These are phyloP conservation scores for Pseudomonodictys pantanalensis DNA, from an alignment of 495 filamentous ascomycete species.

Conservation along the genomic window DNA sequence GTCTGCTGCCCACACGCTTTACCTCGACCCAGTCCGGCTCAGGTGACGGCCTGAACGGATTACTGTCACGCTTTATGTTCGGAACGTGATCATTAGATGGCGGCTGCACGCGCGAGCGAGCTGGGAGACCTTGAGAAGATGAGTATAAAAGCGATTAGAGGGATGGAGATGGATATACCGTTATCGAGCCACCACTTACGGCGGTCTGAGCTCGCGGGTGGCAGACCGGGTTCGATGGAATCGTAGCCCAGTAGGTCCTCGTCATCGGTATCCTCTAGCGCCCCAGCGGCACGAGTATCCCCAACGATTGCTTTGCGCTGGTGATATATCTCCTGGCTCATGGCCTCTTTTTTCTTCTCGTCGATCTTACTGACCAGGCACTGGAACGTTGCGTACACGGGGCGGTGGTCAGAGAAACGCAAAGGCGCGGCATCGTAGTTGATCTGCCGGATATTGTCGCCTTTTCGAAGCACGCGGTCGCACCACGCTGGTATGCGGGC, in stretches of 20 bases:
- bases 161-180: constrained; percentile 42
- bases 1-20: constrained; percentile 12
- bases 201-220: constrained; percentile 83
- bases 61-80: constrained; percentile 71
- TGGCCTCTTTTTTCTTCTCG: constrained; percentile 63
- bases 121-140: constrained; percentile 58
- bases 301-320: constrained; percentile 61
- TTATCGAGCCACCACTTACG: constrained; percentile 95
- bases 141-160: not conserved
- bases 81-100: constrained; percentile 58
- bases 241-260: constrained; percentile 73
- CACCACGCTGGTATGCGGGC: constrained; percentile 95
- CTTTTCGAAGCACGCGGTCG: constrained; percentile 86
- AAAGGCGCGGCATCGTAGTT: constrained; percentile 76
- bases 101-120: constrained; percentile 65
- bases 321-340: constrained; percentile 70
- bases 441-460: constrained; percentile 74
- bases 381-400: constrained; percentile 84
- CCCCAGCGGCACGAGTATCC: constrained; percentile 43
- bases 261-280: constrained; percentile 57
- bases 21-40: constrained; percentile 78
- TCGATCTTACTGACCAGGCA: constrained; percentile 78
- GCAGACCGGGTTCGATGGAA: constrained; percentile 73
- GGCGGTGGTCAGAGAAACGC: constrained; percentile 87
- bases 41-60: constrained; percentile 69